Evolutionary conservation across 2,329 filamentous ascomycete species (phyloP).

Genomic region (Aspergillus oerlinghausenensis): DNA sequence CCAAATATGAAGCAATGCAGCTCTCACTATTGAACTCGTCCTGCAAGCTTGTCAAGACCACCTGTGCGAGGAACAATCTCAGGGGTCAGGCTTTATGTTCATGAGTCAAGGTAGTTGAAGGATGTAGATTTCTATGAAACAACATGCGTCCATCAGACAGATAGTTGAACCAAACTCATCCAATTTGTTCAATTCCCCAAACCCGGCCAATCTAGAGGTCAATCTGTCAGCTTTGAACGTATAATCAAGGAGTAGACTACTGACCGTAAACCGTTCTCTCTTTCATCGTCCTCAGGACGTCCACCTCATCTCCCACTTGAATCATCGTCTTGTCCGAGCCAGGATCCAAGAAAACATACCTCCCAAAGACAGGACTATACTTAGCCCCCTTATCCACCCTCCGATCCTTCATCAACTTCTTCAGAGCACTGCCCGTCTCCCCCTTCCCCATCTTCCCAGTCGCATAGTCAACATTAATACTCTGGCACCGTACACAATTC

Average conservation of each 20-base stretch:
- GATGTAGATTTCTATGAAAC: too few relatives aligned
- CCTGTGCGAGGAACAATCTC: too few relatives aligned
- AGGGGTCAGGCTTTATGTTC: too few relatives aligned
- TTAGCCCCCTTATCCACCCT: slow-evolving; percentile 65
- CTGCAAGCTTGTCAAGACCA: too few relatives aligned
- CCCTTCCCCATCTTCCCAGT: slow-evolving; percentile 57
- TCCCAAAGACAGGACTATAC: slow-evolving; percentile 67
- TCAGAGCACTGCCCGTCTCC: slow-evolving; percentile 59
- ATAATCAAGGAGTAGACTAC: slow-evolving; percentile 20
- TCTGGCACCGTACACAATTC: slow-evolving; percentile 65
- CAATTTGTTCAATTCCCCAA: not conserved
- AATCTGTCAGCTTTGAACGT: slow-evolving; percentile 5
- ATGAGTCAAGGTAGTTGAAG: too few relatives aligned
- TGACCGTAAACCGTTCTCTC: slow-evolving; percentile 54
- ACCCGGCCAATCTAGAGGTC: slow-evolving; percentile 30
- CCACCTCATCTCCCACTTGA: slow-evolving; percentile 54
- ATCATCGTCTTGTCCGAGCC: slow-evolving; percentile 38
- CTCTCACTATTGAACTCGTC: too few relatives aligned
- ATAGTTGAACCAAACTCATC: not conserved
- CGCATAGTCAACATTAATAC: slow-evolving; percentile 66
- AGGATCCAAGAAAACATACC: slow-evolving; percentile 60
- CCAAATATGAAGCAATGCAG: too few relatives aligned
- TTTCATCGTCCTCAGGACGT: slow-evolving; percentile 46
- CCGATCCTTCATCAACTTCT: slow-evolving; percentile 65
- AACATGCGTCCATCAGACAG: not conserved